Conservation (phyloP, 495 filamentous ascomycete species). For the Mycothermus thermophilus region DNA sequence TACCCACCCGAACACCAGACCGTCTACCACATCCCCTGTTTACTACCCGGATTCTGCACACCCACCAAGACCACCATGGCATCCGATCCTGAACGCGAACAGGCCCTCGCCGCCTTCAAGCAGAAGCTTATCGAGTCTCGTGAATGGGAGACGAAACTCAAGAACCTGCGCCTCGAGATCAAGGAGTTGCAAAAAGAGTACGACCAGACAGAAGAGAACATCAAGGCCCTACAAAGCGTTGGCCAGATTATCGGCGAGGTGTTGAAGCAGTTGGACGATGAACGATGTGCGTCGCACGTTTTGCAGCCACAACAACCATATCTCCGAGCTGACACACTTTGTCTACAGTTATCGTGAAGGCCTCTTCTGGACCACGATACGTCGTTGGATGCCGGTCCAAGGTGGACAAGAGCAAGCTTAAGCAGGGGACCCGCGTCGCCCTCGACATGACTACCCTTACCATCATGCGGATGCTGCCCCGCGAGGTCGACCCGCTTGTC, state of each 20-base stretch:
- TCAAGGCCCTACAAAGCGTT: constrained; percentile 98
- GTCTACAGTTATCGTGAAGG: constrained; percentile 52
- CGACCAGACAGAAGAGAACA: constrained; percentile 96
- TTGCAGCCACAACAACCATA: background rate
- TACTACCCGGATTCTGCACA: background rate
- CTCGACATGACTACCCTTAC: constrained; percentile 99
- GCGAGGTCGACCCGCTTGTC: constrained; percentile 94
- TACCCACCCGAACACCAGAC: background rate
- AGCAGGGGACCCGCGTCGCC: constrained; percentile 95
- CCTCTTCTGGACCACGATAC: constrained; percentile 93
- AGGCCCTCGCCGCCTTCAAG: constrained; percentile 81
- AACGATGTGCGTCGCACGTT: constrained; percentile 62
- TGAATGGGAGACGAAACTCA: constrained; percentile 97
- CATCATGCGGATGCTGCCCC: constrained; percentile 99
- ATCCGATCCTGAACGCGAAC: constrained; percentile 53
- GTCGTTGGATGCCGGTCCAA: constrained; percentile 97
- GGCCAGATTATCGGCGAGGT: constrained; percentile 99
- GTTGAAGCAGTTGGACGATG: constrained; percentile 95
- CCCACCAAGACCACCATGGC: constrained; percentile 21
- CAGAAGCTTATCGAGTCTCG: constrained; percentile 86
- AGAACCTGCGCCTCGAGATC: constrained; percentile 79
- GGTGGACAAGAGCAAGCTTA: constrained; percentile 90
- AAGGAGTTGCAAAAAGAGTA: constrained; percentile 90
- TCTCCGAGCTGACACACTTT: constrained; percentile 7
- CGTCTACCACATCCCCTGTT: background rate